A percentile compares a stretch with the other conserved stretches of the same genome.
These are phyloP conservation scores for Ogataea corticis DNA, from an alignment of 805 yeast species.

Conservation along the genomic window DNA sequence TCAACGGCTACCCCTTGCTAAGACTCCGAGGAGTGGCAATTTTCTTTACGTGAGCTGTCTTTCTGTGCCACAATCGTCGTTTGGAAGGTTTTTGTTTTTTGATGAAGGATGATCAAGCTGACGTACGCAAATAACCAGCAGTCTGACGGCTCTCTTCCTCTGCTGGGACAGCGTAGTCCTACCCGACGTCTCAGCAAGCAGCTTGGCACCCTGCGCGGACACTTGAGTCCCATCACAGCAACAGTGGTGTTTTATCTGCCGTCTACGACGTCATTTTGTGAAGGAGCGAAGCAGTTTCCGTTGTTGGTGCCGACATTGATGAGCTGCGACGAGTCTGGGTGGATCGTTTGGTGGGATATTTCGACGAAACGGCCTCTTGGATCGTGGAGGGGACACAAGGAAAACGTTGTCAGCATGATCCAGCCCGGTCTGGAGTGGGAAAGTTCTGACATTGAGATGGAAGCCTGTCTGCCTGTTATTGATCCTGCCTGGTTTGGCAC, in stretches of 20 bases:
- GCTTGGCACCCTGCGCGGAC: slow-evolving; percentile 22
- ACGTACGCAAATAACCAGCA: not conserved
- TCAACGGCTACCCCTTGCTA: too few species aligned
- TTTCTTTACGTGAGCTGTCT: too few species aligned
- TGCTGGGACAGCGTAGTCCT: too few species aligned
- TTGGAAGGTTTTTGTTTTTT: too few species aligned
- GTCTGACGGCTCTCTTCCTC: not conserved
- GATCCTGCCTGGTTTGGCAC: slow-evolving; percentile 38
- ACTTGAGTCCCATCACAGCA: slow-evolving; percentile 11
- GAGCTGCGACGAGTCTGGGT: slow-evolving; percentile 64
- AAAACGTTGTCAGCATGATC: slow-evolving; percentile 47
- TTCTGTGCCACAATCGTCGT: too few species aligned
- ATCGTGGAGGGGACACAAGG: slow-evolving; percentile 61
- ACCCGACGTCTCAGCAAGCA: slow-evolving; percentile 1
- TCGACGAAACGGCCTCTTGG: slow-evolving; percentile 53
- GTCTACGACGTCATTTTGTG: slow-evolving; percentile 11
- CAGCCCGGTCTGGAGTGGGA: slow-evolving; percentile 43
- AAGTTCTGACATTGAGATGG: slow-evolving; percentile 6
- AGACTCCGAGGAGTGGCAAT: too few species aligned
- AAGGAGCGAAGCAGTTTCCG: slow-evolving; percentile 14
- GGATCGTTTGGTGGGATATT: slow-evolving; percentile 66
- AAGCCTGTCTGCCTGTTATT: slow-evolving; percentile 17
- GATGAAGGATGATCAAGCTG: too few species aligned
- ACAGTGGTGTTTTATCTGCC: slow-evolving; percentile 22
- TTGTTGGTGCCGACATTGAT: slow-evolving; percentile 40